Conservation (phyloP, 1,139 yeast species). For the Protomyces inundatus region DNA sequence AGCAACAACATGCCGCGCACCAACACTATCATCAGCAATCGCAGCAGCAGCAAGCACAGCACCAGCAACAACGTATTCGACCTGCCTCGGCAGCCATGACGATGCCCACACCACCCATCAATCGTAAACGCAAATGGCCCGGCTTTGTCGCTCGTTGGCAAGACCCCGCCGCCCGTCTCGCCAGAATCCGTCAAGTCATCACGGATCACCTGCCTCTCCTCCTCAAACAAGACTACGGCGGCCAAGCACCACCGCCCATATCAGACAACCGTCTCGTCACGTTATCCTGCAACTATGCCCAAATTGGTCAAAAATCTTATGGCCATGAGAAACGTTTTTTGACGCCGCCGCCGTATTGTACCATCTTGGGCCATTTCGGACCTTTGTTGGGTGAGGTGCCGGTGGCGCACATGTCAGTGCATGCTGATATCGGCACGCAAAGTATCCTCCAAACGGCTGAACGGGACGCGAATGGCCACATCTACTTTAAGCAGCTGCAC, state of each 20-base stretch:
- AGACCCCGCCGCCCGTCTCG: background rate
- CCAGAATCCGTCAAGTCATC: slow-evolving; percentile 2
- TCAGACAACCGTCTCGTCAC: background rate
- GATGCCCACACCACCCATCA: background rate
- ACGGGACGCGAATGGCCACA: background rate
- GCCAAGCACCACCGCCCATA: background rate
- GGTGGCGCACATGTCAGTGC: slow-evolving; percentile 16
- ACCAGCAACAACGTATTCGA: background rate
- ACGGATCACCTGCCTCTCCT: background rate
- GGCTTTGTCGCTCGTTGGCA: background rate
- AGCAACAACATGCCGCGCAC: background rate
- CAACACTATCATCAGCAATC: background rate
- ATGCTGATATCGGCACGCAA: slow-evolving; percentile 3
- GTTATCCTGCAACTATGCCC: slow-evolving; percentile 14
- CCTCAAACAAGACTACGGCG: background rate
- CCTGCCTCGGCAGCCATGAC: background rate
- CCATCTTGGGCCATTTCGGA: background rate
- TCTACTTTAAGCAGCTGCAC: slow-evolving; percentile 19
- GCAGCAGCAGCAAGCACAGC: background rate
- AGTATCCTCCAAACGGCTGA: slow-evolving; percentile 1
- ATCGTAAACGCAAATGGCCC: slow-evolving; percentile 10
- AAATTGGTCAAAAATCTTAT: slow-evolving; percentile 27
- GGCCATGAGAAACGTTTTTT: slow-evolving; percentile 27
- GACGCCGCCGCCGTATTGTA: slow-evolving; percentile 24
- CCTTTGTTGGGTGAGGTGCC: background rate